Evolutionary conservation across 2,329 filamentous ascomycete genomes (phyloP), one percentile per base, ranked within the genome.

Genomic region (Colletotrichum sp.): DNA sequence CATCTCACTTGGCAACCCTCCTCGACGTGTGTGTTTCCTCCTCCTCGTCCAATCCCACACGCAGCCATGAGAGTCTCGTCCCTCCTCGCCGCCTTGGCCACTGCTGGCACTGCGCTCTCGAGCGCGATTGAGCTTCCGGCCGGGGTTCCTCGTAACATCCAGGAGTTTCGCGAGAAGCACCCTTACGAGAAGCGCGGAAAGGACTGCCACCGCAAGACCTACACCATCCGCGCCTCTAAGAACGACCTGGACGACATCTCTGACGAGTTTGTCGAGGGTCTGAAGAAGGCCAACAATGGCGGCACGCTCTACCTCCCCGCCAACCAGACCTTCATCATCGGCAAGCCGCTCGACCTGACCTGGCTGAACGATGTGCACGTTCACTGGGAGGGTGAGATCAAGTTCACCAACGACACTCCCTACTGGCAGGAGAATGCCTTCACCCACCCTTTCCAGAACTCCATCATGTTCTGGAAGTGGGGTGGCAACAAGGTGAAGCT

Each of bases 351-450:
- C 77, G 90, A 94, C 80, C 82, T 93, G 82, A 93, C 91, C 0
- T 92, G 92, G 80, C 83, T 93, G 32, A 87, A 90, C 67, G 86
- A 90, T 78, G 87, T 94, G 52, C 92, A 94, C 81, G 84, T 93
- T 30, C 89, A 88, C 89, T 84, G 79, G 81, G 59, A 72, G 18
- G 59, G 78, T 26, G 76, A 77, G 75, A 72, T 75, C 24, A 77
- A 78, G 75, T 94, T 94, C 85, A 90, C 89, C 73, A 90, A 92
- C 75, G 90, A 94, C 81, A 93, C 90, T 2, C 87, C 89, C 74
- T 94, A 93, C 84, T 94, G 93, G 93, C 89, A 93, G 82, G 87
- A 87, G 28, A 88, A 93, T 80, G 86, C 88, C 28, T 94, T 94
- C 87, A 86, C 85, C 52, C 92, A 93, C 57, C 85, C 86, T 16